These are phyloP conservation scores for Xylariaceae sp. DNA, from an alignment of 2,329 filamentous ascomycete species.

Conservation along the genomic window DNA sequence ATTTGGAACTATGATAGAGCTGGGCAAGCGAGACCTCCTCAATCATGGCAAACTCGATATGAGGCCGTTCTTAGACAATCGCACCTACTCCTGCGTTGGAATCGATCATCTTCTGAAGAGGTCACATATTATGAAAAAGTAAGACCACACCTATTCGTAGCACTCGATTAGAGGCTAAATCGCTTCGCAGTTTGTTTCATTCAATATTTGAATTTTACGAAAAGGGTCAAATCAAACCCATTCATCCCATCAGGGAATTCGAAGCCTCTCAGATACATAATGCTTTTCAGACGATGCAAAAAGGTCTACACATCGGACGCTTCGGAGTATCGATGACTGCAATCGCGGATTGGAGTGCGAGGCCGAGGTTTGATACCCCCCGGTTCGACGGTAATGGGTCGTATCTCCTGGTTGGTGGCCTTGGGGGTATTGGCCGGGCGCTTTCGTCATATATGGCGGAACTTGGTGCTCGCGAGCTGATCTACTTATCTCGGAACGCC, in stretches of 20 bases:
- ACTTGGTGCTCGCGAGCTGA: slow-evolving; percentile 36
- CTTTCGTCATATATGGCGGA: slow-evolving; percentile 30
- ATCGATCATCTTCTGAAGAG: too few relatives aligned
- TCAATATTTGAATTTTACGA: not conserved
- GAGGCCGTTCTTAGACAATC: slow-evolving; percentile 38
- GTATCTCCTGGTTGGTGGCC: slow-evolving; percentile 31
- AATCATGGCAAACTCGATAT: slow-evolving; percentile 41
- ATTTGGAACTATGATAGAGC: slow-evolving; percentile 43
- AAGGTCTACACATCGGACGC: slow-evolving; percentile 1
- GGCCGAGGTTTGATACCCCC: not conserved
- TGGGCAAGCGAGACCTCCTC: slow-evolving; percentile 41
- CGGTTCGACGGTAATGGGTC: slow-evolving; percentile 10
- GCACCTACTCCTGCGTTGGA: slow-evolving; percentile 32
- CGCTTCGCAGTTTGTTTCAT: not conserved
- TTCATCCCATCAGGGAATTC: not conserved
- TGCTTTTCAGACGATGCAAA: slow-evolving; percentile 3
- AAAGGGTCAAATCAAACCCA: not conserved
- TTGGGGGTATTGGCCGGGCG: slow-evolving; percentile 29
- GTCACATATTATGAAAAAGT: too few relatives aligned
- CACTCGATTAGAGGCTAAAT: not conserved
- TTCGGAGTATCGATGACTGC: not conserved
- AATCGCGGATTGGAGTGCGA: not conserved
- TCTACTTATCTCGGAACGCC: slow-evolving; percentile 36
- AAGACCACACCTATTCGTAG: too few relatives aligned
- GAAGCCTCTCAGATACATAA: not conserved